Conservation (phyloP, 2,329 filamentous ascomycete species). For the Calycina herbarum region DNA sequence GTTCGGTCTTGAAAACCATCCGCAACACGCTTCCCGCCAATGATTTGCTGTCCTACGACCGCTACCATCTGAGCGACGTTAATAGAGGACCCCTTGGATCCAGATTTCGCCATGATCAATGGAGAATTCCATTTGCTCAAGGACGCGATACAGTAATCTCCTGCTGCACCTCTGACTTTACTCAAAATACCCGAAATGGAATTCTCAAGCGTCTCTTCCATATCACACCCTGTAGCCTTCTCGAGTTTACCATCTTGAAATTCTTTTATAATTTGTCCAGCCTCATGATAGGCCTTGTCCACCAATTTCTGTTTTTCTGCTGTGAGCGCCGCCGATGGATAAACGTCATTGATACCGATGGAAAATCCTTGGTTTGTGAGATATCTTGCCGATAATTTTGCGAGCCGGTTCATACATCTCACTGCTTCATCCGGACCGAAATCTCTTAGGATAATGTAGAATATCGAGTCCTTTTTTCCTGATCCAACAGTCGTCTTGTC, state of each 20-base stretch:
- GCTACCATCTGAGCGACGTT: conserved; percentile 99
- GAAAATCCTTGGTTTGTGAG: conserved; percentile 92
- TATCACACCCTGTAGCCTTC: conserved; percentile 84
- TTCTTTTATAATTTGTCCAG: conserved; percentile 77
- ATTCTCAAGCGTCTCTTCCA: conserved; percentile 90
- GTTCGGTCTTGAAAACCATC: conserved; percentile 97
- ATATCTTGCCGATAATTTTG: conserved; percentile 85
- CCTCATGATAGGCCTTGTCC: conserved; percentile 73
- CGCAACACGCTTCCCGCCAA: conserved; percentile 85
- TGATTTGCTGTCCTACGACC: conserved; percentile 96
- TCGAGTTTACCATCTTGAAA: conserved; percentile 80
- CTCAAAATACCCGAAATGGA: conserved; percentile 87
- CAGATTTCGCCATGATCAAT: conserved; percentile 94
- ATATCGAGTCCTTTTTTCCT: conserved; percentile 96
- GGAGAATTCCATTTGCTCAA: conserved; percentile 91
- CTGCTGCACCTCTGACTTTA: conserved; percentile 86
- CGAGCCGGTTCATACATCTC: conserved; percentile 88
- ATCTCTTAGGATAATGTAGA: conserved; percentile 94
- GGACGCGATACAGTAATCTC: conserved; percentile 85
- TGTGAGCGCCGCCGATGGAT: conserved; percentile 71
- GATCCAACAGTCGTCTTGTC: conserved; percentile 97
- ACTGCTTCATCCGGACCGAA: conserved; percentile 89
- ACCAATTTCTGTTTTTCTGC: conserved; percentile 76
- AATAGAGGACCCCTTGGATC: conserved; percentile 94
- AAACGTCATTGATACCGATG: conserved; percentile 93